Conservation (phyloP, 169 alveolate species). For the Plasmodium sp. region DNA sequence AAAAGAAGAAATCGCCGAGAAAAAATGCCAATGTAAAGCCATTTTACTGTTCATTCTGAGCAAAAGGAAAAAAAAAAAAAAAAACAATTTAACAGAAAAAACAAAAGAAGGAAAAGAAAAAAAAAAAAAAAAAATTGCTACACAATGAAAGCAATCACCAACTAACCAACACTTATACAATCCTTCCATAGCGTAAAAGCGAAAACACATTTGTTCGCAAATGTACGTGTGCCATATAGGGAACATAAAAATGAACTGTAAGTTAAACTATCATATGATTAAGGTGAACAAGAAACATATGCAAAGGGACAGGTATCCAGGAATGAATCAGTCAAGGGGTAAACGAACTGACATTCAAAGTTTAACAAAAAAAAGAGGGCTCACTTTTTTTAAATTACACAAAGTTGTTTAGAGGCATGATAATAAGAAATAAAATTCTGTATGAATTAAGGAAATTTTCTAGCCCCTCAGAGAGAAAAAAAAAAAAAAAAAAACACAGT, state of each 20-base stretch:
- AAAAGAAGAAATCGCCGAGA: background rate
- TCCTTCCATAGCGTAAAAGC: background rate
- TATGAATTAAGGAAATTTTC: background rate
- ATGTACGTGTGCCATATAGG: background rate
- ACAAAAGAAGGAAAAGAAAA: background rate
- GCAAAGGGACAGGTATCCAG: conserved; percentile 1
- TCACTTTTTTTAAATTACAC: background rate
- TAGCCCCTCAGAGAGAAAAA: background rate
- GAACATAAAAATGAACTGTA: background rate
- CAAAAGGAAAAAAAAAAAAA: background rate
- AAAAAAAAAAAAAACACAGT: background rate
- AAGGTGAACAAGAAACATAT: background rate
- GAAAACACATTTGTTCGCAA: background rate
- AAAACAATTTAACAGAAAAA: background rate
- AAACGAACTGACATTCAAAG: background rate
- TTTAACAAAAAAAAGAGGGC: background rate
- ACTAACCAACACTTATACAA: background rate
- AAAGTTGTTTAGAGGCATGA: background rate
- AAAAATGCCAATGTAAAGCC: background rate
- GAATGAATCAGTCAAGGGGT: background rate
- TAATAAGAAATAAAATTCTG: background rate
- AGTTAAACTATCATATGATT: background rate
- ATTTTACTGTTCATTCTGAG: background rate
- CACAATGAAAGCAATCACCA: background rate
- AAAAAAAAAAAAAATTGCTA: background rate